Evolutionary conservation across 192 early-diverging fungal genomes (phyloP).

Genomic region (Gorgonomyces haynaldii): DNA sequence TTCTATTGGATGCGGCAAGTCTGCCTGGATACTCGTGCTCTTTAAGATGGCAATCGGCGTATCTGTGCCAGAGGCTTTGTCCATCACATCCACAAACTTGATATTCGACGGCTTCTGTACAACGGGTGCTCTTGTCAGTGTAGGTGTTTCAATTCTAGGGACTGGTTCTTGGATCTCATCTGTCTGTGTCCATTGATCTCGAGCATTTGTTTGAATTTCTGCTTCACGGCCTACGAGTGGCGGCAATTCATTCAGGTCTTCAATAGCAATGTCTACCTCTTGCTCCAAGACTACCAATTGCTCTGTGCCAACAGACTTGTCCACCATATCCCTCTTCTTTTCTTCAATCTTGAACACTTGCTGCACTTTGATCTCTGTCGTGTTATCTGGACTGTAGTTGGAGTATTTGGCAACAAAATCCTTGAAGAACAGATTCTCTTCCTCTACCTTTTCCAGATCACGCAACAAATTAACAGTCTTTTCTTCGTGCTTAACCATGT

Average conservation of each 20-base stretch:
- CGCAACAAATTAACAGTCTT: not conserved
- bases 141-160: no score
- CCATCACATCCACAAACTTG: not conserved
- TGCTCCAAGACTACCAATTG: not conserved
- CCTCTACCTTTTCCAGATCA: conserved; percentile 4
- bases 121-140: not conserved
- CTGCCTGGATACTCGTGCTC: not conserved
- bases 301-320: not conserved
- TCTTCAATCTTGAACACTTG: not conserved
- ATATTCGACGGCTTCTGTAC: not conserved
- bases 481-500: not conserved
- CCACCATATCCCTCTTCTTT: not conserved
- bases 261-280: not conserved
- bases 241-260: not conserved
- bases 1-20: conserved; percentile 4
- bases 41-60: conserved; percentile 2
- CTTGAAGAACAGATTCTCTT: conserved; percentile 5
- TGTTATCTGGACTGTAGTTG: not conserved
- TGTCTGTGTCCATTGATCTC: no score
- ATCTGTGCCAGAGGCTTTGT: conserved; percentile 3
- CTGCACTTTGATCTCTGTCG: conserved; percentile 1
- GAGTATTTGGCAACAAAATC: not conserved
- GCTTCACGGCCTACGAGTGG: no score
- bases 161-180: no score
- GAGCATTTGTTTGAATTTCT: no score